Conservation (phyloP, 1,284 basidiomycete species). For the Heterobasidion occidentale region DNA sequence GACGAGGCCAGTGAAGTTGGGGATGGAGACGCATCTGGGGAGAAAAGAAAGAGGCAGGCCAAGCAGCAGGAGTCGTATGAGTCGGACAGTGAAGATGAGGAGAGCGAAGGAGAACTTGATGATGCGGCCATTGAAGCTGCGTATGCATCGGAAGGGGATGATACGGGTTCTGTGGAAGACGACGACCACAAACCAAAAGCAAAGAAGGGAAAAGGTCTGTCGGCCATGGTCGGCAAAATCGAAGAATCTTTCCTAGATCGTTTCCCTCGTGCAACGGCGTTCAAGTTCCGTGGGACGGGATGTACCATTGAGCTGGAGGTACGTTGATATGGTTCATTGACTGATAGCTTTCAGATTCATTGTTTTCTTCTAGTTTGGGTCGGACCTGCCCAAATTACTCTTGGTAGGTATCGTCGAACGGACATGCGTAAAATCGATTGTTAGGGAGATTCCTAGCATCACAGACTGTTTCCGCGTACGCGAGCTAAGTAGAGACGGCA, state of each 20-base stretch:
- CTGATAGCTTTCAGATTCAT: constrained; percentile 5
- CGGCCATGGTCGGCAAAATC: constrained; percentile 35
- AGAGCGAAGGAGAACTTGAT: constrained; percentile 41
- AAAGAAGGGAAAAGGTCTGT: constrained; percentile 27
- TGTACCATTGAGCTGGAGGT: constrained; percentile 83
- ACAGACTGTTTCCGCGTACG: constrained; percentile 74
- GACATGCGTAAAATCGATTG: constrained; percentile 73
- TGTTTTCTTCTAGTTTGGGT: constrained; percentile 40
- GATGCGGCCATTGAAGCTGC: constrained; percentile 68
- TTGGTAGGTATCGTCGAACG: constrained; percentile 89
- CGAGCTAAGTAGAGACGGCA: constrained; percentile 44
- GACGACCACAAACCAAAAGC: constrained; percentile 19
- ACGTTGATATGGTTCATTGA: constrained; percentile 18
- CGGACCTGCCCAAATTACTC: constrained; percentile 81
- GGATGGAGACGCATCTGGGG: constrained; percentile 64
- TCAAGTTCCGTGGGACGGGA: constrained; percentile 68
- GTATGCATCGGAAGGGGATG: constrained; percentile 42
- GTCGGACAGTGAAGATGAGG: constrained; percentile 50
- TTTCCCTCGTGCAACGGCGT: constrained; percentile 56
- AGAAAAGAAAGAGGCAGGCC: constrained; percentile 59
- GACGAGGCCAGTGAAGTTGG: constrained; percentile 25
- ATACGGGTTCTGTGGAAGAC: constrained; percentile 19
- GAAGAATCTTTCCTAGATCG: constrained; percentile 44
- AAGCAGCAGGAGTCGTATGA: constrained; percentile 73
- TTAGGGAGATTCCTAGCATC: constrained; percentile 87